These are phyloP conservation scores for Paraglomus occultum DNA, from an alignment of 192 early-diverging fungal genomes.

Conservation along the genomic window DNA sequence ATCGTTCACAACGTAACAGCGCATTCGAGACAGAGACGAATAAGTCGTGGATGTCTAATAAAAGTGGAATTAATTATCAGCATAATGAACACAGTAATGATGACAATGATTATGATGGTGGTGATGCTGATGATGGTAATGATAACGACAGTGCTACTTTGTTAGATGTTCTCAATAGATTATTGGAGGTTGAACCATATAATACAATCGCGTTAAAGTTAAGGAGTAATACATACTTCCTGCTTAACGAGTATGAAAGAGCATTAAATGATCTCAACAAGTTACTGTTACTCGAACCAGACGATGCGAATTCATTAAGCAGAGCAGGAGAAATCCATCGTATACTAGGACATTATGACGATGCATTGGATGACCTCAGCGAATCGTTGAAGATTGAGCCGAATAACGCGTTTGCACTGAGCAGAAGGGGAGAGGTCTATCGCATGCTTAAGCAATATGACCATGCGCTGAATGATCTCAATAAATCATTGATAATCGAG, in stretches of 20 bases:
- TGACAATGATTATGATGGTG: too few relatives aligned
- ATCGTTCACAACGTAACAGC: too few relatives aligned
- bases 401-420: not conserved
- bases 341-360: not conserved
- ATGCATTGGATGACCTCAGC: not conserved
- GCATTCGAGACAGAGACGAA: too few relatives aligned
- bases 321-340: slow-evolving; percentile 4
- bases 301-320: not conserved
- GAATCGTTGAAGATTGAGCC: not conserved
- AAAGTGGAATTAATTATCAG: too few relatives aligned
- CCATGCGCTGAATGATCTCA: slow-evolving; percentile 11
- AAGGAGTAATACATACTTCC: not conserved
- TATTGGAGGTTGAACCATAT: not conserved
- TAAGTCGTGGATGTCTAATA: too few relatives aligned
- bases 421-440: not conserved
- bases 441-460: not conserved
- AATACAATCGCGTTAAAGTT: not conserved
- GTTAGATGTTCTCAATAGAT: not conserved
- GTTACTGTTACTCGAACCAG: not conserved
- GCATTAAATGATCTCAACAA: slow-evolving; percentile 11
- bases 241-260: not conserved
- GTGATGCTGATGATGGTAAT: too few relatives aligned
- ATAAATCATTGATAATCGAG: not conserved
- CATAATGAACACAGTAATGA: too few relatives aligned
- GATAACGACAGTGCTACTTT: too few relatives aligned